Evolutionary conservation across 441 rosid genomes (phyloP), one percentile per base, ranked within the genome.

Genomic region (Populus tomentosa): DNA sequence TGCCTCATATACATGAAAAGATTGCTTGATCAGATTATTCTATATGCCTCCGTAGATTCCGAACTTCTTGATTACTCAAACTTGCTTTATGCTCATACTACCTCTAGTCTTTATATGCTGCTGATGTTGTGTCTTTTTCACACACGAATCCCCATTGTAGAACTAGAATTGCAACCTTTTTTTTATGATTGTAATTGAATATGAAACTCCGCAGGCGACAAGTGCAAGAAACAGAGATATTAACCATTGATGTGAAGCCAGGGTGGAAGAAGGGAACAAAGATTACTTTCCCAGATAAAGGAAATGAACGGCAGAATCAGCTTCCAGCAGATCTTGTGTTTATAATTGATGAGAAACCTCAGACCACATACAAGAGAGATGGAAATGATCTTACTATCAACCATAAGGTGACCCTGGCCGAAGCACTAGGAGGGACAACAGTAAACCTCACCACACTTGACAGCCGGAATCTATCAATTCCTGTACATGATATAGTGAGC

Each of bases 211-310:
- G 80, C 85, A 92, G 99, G 83, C 81, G 90, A 77, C 93, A 86
- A 11, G 89, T 78, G 3, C 89, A 86, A 65, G 95, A 94, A 76
- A 86, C 94, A 10, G 98, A 94, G 88, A 90, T 92, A 68, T 65
- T 95, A 53, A 91, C 91, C 6, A 94, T 92, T 56, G 97, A 85
- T 42, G 97, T 94, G 77, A 94, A 94, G 86, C 99, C 97, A 0
- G 97, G 99, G 23, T 94, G 98, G 99, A 95, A 95, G 86, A 94
- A 89, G 78, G 98, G 99, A 42, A 95, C 98, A 3, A 95, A 93
- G 85, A 87, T 95, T 26, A 93, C 94, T 14, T 95, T 95, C 85
- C 94, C 92, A 0, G 98, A 93, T 67, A 95, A 95, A 83, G 99
- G 98, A 35, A 95, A 95, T 7, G 98, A 95, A 83, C 97, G 87